These are phyloP conservation scores for Pleurozium schreberi DNA, from an alignment of 225 moss, liverwort and hornwort genomes.

Conservation along the genomic window DNA sequence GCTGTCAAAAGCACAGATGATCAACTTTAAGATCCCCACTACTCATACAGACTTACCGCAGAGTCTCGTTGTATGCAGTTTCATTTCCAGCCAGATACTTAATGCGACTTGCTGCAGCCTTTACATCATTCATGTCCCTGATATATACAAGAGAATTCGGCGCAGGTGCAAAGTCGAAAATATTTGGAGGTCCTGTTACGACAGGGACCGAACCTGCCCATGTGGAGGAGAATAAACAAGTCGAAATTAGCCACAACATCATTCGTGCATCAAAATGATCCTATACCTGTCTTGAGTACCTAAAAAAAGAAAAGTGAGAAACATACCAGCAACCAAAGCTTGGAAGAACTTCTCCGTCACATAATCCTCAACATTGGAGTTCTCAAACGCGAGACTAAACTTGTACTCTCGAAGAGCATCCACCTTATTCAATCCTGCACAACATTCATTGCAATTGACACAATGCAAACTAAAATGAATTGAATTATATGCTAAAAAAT, in stretches of 20 bases:
- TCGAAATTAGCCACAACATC: not conserved
- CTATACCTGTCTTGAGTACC: not conserved
- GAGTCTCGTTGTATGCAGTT: slow-evolving; percentile 81
- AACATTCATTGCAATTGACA: not conserved
- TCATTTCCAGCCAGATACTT: slow-evolving; percentile 59
- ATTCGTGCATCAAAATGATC: not conserved
- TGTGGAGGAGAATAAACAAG: not conserved
- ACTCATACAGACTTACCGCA: slow-evolving; percentile 30
- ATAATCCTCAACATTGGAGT: slow-evolving; percentile 94
- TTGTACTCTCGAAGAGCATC: slow-evolving; percentile 68
- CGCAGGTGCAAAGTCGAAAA: slow-evolving; percentile 62
- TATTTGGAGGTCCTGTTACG: slow-evolving; percentile 87
- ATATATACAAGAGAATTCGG: slow-evolving; percentile 68
- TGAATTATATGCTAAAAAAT: not conserved
- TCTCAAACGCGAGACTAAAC: slow-evolving; percentile 95
- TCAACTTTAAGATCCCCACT: not conserved
- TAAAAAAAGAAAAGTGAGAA: not conserved
- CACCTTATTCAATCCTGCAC: slow-evolving; percentile 57
- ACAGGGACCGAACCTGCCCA: slow-evolving; percentile 72
- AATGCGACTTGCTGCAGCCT: slow-evolving; percentile 57
- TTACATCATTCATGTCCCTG: slow-evolving; percentile 27
- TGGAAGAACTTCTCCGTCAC: slow-evolving; percentile 97
- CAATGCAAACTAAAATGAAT: not conserved
- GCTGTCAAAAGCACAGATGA: not conserved
- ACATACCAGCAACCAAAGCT: slow-evolving; percentile 66